These are phyloP conservation scores for Dentipellis fragilis DNA, from an alignment of 768 basidiomycete species.

Conservation along the genomic window DNA sequence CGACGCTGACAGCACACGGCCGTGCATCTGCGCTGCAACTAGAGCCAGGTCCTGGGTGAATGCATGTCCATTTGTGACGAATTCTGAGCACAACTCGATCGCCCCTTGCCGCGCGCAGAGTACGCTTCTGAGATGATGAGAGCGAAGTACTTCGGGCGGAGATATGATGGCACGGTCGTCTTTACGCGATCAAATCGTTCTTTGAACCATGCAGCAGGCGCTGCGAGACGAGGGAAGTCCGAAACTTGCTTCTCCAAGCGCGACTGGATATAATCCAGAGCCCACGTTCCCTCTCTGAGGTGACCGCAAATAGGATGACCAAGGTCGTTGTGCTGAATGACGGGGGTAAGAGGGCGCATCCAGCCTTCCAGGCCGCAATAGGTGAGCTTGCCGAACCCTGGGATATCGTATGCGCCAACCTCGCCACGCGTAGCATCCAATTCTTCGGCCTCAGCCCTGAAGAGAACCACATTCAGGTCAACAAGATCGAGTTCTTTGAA, in stretches of 20 bases:
- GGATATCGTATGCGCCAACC: constrained; percentile 77
- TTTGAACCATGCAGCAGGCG: constrained; percentile 76
- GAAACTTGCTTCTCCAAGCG: constrained; percentile 59
- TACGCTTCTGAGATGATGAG: constrained; percentile 85
- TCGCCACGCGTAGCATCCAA: constrained; percentile 75
- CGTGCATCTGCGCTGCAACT: constrained; percentile 84
- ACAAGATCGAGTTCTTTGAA: constrained; percentile 69
- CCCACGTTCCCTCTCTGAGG: constrained; percentile 83
- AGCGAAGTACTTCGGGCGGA: constrained; percentile 95
- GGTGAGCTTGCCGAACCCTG: constrained; percentile 59
- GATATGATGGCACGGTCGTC: constrained; percentile 63
- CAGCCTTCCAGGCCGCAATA: constrained; percentile 97
- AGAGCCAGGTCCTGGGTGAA: constrained; percentile 90
- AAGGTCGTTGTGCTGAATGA: constrained; percentile 87
- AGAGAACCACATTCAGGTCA: constrained; percentile 81
- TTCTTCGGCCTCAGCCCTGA: constrained; percentile 88
- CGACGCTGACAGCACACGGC: constrained; percentile 83
- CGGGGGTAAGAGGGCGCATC: constrained; percentile 80
- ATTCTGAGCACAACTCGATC: constrained; percentile 83
- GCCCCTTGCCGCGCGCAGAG: constrained; percentile 81
- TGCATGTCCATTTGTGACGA: constrained; percentile 72
- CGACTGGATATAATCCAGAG: constrained; percentile 75
- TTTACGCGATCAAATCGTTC: constrained; percentile 82
- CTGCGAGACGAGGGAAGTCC: constrained; percentile 50
- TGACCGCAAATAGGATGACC: constrained; percentile 88